These are phyloP conservation scores for Alternaria brassicicola DNA, from an alignment of 2,329 filamentous ascomycete species.

Conservation along the genomic window DNA sequence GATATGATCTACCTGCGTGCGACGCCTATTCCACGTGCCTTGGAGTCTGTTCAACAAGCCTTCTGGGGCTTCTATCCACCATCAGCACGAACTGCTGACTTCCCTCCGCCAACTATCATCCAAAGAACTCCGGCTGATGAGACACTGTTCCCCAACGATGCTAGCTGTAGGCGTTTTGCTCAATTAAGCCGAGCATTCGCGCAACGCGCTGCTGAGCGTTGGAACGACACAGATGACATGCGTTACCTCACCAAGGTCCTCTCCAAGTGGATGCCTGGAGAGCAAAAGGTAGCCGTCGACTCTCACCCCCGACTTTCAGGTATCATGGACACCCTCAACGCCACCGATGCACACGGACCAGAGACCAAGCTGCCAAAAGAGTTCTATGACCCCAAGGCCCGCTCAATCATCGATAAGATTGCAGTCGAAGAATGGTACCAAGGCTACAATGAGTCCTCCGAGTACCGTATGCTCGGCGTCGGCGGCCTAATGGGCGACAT, in stretches of 20 bases:
- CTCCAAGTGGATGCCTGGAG: constrained; percentile 83
- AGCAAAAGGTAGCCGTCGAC: constrained; percentile 75
- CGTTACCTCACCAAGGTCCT: constrained; percentile 77
- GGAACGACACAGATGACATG: constrained; percentile 74
- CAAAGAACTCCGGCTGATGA: constrained; percentile 55
- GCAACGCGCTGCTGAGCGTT: constrained; percentile 54
- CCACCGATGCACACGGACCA: constrained; percentile 82
- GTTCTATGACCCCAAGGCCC: constrained; percentile 81
- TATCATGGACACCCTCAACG: constrained; percentile 93
- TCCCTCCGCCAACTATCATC: constrained; percentile 54
- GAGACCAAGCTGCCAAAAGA: constrained; percentile 78
- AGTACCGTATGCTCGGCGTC: constrained; percentile 90
- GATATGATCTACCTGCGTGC: constrained; percentile 56
- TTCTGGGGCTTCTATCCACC: constrained; percentile 58
- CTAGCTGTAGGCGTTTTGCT: constrained; percentile 55
- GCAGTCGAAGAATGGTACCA: constrained; percentile 91
- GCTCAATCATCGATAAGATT: constrained; percentile 72
- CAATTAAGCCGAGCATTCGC: constrained; percentile 57
- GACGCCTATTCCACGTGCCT: constrained; percentile 57
- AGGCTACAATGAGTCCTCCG: constrained; percentile 80
- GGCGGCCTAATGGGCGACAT: constrained; percentile 85
- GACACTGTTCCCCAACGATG: constrained; percentile 59
- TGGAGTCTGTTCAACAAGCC: constrained; percentile 59
- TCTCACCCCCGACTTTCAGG: constrained; percentile 82
- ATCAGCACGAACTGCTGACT: constrained; percentile 49